Percentiles rank a stretch among this genome's conserved stretches.
These are phyloP conservation scores for Porcisia hertigi DNA, from an alignment of 208 protist genomes.

Conservation along the genomic window DNA sequence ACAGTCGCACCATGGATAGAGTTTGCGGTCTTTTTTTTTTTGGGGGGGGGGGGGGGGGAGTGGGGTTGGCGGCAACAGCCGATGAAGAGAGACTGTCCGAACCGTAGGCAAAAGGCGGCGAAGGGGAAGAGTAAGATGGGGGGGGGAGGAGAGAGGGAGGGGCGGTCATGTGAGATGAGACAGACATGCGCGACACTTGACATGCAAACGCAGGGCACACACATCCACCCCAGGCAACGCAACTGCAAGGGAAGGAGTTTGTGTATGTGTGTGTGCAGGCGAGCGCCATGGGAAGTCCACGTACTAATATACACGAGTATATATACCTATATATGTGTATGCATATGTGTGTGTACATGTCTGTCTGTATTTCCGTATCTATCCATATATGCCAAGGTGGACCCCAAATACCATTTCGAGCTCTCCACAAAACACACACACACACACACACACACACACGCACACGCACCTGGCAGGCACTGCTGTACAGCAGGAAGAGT, in stretches of 20 bases:
- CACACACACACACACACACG: background rate
- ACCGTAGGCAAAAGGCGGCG: background rate
- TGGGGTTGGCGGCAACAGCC: background rate
- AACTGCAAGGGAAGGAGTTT: background rate
- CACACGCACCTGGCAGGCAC: too few species aligned
- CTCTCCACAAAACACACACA: background rate
- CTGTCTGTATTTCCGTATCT: background rate
- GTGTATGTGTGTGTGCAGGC: background rate
- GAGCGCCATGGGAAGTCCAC: too few species aligned
- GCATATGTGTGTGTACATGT: background rate
- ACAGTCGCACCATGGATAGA: constrained; percentile 2
- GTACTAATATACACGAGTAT: background rate
- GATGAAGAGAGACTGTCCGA: background rate
- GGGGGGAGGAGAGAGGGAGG: background rate
- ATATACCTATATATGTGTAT: background rate
- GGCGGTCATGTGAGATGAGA: background rate
- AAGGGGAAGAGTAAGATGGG: background rate
- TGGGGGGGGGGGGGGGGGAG: background rate
- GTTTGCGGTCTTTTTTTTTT: background rate
- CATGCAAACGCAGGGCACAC: background rate
- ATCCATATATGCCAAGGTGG: background rate
- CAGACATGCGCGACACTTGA: background rate
- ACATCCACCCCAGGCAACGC: background rate
- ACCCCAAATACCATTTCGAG: background rate
- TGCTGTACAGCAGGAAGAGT: too few species aligned